Conservation (phyloP, 2,329 filamentous ascomycete genomes). For the Ustilaginoidea virens region DNA sequence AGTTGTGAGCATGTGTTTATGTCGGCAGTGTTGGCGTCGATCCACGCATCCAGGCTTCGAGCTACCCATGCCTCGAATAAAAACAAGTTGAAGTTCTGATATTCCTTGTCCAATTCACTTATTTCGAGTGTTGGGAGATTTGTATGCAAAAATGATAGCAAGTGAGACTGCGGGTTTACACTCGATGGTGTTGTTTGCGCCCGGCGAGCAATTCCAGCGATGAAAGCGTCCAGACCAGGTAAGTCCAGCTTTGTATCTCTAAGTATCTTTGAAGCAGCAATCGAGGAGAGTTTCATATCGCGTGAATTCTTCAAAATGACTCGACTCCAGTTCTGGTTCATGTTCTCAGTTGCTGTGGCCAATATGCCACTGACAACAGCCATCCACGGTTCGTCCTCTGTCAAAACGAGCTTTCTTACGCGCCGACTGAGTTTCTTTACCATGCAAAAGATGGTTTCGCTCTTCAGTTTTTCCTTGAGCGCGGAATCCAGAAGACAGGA, state of each 20-base stretch:
- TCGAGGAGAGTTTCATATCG: neutral
- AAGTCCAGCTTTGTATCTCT: neutral
- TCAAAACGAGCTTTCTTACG: conserved; percentile 20
- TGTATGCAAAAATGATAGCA: too few relatives aligned
- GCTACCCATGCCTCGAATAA: conserved; percentile 34
- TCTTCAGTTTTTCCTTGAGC: conserved; percentile 5
- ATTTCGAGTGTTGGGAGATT: too few relatives aligned
- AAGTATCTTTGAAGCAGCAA: neutral
- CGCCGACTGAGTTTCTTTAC: conserved; percentile 27
- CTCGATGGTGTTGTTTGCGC: neutral
- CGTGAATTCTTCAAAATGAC: too few relatives aligned
- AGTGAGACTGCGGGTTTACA: neutral
- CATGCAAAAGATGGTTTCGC: conserved; percentile 22
- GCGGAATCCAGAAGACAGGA: conserved; percentile 16
- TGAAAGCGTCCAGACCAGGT: neutral
- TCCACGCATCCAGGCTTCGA: conserved; percentile 21
- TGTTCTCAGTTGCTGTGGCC: too few relatives aligned
- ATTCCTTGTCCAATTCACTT: neutral
- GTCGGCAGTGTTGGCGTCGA: conserved; percentile 9
- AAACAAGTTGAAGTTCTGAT: conserved; percentile 11
- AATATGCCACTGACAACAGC: too few relatives aligned
- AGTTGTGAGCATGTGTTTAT: conserved; percentile 15
- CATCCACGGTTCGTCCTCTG: conserved; percentile 4
- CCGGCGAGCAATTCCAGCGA: neutral
- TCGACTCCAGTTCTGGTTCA: too few relatives aligned